Evolutionary conservation across 2,329 filamentous ascomycete genomes (phyloP).

Genomic region (Fusarium fracticaudum): DNA sequence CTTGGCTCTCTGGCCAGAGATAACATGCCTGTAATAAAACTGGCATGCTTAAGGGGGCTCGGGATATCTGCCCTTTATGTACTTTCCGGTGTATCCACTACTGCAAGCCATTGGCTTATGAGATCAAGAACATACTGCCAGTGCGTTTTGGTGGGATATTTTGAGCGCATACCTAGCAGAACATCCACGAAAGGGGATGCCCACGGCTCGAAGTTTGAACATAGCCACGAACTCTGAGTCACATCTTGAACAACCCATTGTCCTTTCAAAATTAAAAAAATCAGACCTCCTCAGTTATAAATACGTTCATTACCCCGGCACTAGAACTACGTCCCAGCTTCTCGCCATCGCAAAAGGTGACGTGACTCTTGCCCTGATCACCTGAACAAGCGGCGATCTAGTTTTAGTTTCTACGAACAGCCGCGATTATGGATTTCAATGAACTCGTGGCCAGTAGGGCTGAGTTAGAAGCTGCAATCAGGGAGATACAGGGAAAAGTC

Average conservation of each 20-base stretch:
- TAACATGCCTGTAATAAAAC: fast-evolving
- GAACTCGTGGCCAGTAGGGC: background rate
- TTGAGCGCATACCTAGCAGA: fast-evolving
- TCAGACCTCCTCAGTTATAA: background rate
- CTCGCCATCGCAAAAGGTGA: background rate
- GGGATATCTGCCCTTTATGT: background rate
- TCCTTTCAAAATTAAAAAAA: fast-evolving
- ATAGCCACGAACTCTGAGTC: fast-evolving
- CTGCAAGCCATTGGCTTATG: fast-evolving
- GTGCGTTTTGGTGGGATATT: too few relatives aligned
- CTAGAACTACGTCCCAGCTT: background rate
- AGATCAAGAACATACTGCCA: too few relatives aligned
- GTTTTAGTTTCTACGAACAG: too few relatives aligned
- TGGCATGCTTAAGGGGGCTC: fast-evolving
- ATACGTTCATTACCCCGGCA: background rate
- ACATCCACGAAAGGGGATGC: background rate
- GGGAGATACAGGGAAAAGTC: background rate
- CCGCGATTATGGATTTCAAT: background rate
- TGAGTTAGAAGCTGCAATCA: background rate
- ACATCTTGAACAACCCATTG: background rate
- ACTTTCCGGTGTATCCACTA: background rate
- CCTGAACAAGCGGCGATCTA: too few relatives aligned
- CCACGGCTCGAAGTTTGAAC: background rate
- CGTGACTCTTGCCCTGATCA: too few relatives aligned
- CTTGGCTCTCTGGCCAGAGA: fast-evolving